Evolutionary conservation across 1,284 basidiomycete species (phyloP), one percentile per base, ranked within the genome.

Genomic region (Sanghuangporus baumii): DNA sequence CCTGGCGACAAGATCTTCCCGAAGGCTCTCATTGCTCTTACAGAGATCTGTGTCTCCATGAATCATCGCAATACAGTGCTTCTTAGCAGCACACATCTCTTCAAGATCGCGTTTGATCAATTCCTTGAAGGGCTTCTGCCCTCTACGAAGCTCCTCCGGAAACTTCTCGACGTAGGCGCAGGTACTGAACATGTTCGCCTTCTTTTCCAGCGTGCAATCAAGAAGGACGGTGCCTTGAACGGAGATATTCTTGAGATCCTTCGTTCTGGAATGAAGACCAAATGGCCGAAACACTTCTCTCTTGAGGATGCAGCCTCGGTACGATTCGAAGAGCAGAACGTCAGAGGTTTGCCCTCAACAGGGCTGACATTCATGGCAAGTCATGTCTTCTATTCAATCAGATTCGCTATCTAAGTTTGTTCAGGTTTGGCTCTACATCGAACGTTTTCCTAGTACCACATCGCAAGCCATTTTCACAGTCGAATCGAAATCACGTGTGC

Each of bases 261-360:
- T 60, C 81, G 87, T 8, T 78, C 81, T 38, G 83, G 82, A 0
- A 84, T 89, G 78, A 87, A 82, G 71, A 83, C 85, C 51, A 80
- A 83, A 36, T 91, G 89, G 89, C 82, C 86, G 0, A 81, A 85
- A 63, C 89, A 92, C 68, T 81, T 91, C 65, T 88, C 85, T 3
- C 74, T 92, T 66, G 84, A 85, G 69, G 78, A 79, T 2, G 71
- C 74, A 5, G 81, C 87, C 2, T 74, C 79, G 2, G 66, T 90
- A 2, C 74, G 77, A 2, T 69, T 85, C 20, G 71, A 71, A 0
- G 78, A 84, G 54, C 74, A 76, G 36, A 72, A 69, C 34, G 69
- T 73, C 48, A 81, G 78, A 61, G 81, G 81, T 0, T 69, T 90
- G 52, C 85, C 88, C 0, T 68, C 74, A 0, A 73, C 79, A 6